A percentile compares a stretch with the other conserved stretches of the same genome.
These are phyloP conservation scores for Syzygium aromaticum DNA, from an alignment of 345 rosid species.

Conservation along the genomic window DNA sequence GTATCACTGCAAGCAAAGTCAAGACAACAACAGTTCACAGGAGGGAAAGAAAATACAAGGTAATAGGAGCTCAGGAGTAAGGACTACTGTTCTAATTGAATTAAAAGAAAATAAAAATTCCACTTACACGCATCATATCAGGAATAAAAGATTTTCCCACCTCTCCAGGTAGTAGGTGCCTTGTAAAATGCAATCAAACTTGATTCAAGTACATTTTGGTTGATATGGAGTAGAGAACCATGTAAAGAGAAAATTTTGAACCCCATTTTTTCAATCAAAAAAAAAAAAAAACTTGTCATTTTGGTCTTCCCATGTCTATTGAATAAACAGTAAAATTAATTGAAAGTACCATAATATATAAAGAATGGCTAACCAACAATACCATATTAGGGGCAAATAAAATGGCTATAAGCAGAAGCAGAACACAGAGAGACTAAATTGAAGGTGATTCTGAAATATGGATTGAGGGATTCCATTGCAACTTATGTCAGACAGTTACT, in stretches of 20 bases:
- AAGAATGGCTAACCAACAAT: neutral
- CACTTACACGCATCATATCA: neutral
- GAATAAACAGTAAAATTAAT: neutral
- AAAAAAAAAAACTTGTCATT: neutral
- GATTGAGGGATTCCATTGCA: neutral
- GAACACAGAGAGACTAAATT: neutral
- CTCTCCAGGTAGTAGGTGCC: neutral
- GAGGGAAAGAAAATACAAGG: neutral
- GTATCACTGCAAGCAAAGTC: constrained; percentile 45
- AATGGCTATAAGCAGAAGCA: neutral
- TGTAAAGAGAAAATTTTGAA: neutral
- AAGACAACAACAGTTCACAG: neutral
- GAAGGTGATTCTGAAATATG: neutral
- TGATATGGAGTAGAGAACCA: neutral
- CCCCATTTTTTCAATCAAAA: neutral
- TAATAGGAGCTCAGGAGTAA: neutral
- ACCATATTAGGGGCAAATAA: neutral
- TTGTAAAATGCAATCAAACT: neutral
- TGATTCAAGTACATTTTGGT: neutral
- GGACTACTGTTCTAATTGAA: neutral
- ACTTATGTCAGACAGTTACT: neutral
- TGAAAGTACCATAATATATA: neutral
- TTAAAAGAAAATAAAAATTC: neutral
- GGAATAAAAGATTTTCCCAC: neutral
- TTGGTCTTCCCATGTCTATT: neutral